Conservation (phyloP, 176 grass and related monocot species). For the Lolium rigidum region DNA sequence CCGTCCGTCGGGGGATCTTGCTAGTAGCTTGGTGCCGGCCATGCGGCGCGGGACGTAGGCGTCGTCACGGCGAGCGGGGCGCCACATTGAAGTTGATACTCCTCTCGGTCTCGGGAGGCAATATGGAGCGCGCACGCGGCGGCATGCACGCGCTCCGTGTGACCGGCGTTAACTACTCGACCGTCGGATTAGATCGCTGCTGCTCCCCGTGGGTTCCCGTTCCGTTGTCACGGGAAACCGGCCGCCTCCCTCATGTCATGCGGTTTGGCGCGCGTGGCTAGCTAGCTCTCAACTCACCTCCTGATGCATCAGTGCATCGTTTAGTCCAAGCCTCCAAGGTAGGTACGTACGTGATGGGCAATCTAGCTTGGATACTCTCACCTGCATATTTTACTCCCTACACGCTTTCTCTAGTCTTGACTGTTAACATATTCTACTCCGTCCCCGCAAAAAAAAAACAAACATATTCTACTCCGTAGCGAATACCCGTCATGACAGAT, state of each 20-base stretch:
- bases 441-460: no score
- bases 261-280: not conserved
- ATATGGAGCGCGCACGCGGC: no score
- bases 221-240: slow-evolving; percentile 47
- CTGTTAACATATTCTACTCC: not conserved
- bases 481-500: no score
- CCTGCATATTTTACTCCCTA: not conserved
- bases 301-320: no score
- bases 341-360: no score
- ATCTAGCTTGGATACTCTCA: not conserved
- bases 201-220: not conserved
- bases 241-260: not conserved
- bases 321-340: no score
- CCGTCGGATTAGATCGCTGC: not conserved
- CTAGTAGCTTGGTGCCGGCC: no score
- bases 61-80: no score
- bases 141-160: slow-evolving; percentile 39
- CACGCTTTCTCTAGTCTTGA: not conserved
- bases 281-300: not conserved
- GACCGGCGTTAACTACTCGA: slow-evolving; percentile 38
- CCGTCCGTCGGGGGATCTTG: no score
- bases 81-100: no score
- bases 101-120: not conserved
- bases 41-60: no score
- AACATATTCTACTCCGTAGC: no score